Evolutionary conservation across 164 flowering plant genomes (phyloP), one percentile per base, ranked within the genome.

Genomic region (Platanus orientalis): DNA sequence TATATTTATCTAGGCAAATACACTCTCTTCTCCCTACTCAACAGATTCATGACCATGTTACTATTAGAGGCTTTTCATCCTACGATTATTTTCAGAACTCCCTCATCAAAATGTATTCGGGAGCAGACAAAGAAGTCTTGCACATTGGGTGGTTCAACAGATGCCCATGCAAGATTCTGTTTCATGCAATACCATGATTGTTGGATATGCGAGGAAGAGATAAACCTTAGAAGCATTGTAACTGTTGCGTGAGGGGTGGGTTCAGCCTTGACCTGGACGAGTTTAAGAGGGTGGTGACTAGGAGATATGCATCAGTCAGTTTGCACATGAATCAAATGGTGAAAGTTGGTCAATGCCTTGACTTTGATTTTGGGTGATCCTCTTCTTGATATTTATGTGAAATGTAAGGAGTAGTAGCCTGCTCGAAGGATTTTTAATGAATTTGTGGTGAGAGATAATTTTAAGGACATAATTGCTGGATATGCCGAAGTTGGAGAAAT

Each of bases 301-400:
- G 68, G 71, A 42, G 69, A 77, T 29, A 25, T 58, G 39, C 66
- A 23, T 30, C 79, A 76, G 57, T 76, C 82, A 54, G 67, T 82
- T 72, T 86, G 82, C 70, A 79, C 75, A 32, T 79, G 80, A 80
- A 77, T 80, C 28, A 73, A 62, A 28, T 65, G 77, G 65, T 68
- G 67, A 67, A 62, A 55, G 21, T 48, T 14, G 25, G 68, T 63
- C 55, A 40, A 55, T n/a, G n/a, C n/a, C n/a, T n/a, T n/a, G 19
- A 79, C 79, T 69, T 49, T 72, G 69, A 71, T 76, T 45, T 57
- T 84, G 62, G 54, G 40, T 58, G 80, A 84, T 73, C 79, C 89
- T 54, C 78, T 84, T 68, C n/a, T 84, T 44, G 84, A 82, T 72
- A 79, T 82, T 82, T 84, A 84, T 55, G 80, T 73, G 25, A 82